Conservation (phyloP, 148 eudicot genomes). For the Chenopodium berlandieri region DNA sequence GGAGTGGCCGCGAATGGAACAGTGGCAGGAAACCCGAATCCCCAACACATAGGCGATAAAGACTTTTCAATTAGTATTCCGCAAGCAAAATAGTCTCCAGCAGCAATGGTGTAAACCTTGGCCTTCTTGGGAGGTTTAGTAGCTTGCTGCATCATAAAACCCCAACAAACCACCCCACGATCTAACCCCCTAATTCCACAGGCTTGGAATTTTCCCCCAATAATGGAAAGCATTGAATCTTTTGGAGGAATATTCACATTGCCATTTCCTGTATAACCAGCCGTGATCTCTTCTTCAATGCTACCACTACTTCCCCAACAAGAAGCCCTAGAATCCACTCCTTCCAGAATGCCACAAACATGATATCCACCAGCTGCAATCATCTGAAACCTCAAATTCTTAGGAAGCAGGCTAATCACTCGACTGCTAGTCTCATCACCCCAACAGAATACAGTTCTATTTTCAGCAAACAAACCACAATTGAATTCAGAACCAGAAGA, state of each 20-base stretch:
- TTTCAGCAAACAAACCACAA: constrained; percentile 73
- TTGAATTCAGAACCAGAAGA: constrained; percentile 83
- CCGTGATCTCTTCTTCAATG: constrained; percentile 47
- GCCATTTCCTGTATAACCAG: constrained; percentile 30
- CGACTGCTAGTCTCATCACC: constrained; percentile 72
- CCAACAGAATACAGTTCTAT: constrained; percentile 81
- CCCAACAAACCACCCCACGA: constrained; percentile 78
- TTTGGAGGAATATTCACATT: constrained; percentile 58
- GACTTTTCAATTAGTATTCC: constrained; percentile 55
- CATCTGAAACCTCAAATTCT: constrained; percentile 43
- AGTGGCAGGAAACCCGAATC: constrained; percentile 62
- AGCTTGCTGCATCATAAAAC: constrained; percentile 45
- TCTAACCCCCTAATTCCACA: constrained; percentile 73
- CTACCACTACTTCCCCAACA: constrained; percentile 84
- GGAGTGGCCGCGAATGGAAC: constrained; percentile 68
- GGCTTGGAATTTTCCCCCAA: constrained; percentile 82
- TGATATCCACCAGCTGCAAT: constrained; percentile 91
- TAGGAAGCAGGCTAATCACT: constrained; percentile 58
- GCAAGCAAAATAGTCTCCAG: constrained; percentile 93
- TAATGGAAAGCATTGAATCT: constrained; percentile 62
- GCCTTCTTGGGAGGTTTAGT: constrained; percentile 54
- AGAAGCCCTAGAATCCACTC: constrained; percentile 45
- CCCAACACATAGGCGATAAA: constrained; percentile 74
- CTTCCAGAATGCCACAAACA: constrained; percentile 83
- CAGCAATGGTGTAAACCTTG: constrained; percentile 55